Conservation (phyloP, 129 eudicot genomes). For the Pseudognaphalium luteoalbum region DNA sequence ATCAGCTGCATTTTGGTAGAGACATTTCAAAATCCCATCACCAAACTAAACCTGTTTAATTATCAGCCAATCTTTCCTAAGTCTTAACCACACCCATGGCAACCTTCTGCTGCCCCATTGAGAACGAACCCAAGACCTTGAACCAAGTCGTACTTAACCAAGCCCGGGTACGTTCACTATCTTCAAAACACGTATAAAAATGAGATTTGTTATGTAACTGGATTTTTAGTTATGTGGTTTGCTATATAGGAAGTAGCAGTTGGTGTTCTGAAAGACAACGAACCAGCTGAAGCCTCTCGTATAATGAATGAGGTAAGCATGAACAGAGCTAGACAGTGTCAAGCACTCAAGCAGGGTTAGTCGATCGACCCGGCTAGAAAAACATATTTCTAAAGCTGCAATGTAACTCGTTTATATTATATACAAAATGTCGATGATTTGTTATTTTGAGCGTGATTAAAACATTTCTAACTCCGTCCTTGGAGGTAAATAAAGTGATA, state of each 20-base stretch:
- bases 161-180: conserved; percentile 49
- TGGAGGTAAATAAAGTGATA: conserved; percentile 38
- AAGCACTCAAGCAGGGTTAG: neutral
- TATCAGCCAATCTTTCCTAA: neutral
- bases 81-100: conserved; percentile 43
- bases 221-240: neutral
- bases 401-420: too few species aligned
- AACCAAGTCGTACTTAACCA: conserved; percentile 60
- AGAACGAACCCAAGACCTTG: conserved; percentile 75
- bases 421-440: too few species aligned
- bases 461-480: too few species aligned
- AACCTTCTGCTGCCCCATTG: conserved; percentile 66
- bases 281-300: conserved; percentile 50
- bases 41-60: neutral
- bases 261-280: conserved; percentile 51
- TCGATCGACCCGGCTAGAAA: too few species aligned
- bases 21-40: neutral
- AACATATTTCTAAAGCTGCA: too few species aligned
- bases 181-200: neutral
- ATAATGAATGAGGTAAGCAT: conserved; percentile 42
- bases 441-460: too few species aligned
- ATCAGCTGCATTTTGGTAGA: neutral
- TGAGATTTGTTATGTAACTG: neutral
- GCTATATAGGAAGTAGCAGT: conserved; percentile 63
- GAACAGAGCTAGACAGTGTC: neutral